Evolutionary conservation across 345 rosid genomes (phyloP).

Genomic region (Trapa bicornis): DNA sequence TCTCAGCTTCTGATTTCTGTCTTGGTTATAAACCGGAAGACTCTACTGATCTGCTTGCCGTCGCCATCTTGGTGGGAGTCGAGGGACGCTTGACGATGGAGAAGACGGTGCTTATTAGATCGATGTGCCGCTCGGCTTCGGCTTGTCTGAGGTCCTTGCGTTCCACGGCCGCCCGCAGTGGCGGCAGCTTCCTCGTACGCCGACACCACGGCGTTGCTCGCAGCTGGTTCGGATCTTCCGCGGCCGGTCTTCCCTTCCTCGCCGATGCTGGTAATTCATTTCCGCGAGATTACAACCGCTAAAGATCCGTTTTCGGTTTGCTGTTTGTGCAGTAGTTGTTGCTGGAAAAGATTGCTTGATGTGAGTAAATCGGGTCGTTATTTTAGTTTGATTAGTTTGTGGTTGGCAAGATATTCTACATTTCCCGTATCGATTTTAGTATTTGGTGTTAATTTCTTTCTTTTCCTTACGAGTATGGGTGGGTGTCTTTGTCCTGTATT

Average conservation of each 20-base stretch:
- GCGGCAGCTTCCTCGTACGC: slow-evolving; percentile 14
- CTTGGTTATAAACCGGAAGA: neutral
- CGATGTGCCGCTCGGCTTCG: slow-evolving; percentile 16
- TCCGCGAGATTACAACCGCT: slow-evolving; percentile 10
- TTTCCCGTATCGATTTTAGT: neutral
- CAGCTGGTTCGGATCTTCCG: slow-evolving; percentile 11
- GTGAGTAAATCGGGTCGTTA: neutral
- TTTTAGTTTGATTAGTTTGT: neutral
- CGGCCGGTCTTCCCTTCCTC: slow-evolving; percentile 1
- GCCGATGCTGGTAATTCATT: neutral
- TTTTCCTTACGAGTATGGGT: neutral
- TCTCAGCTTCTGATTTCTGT: neutral
- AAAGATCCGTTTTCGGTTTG: neutral
- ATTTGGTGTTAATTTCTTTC: neutral
- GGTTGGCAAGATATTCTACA: neutral
- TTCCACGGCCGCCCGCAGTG: slow-evolving; percentile 10
- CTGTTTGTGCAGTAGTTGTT: neutral
- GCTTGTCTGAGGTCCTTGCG: slow-evolving; percentile 15
- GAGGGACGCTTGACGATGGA: neutral
- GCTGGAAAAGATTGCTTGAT: neutral
- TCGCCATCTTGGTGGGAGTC: neutral
- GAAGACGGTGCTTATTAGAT: slow-evolving; percentile 21
- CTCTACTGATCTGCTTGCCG: neutral
- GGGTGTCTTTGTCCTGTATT: neutral
- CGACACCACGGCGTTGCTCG: slow-evolving; percentile 7